Evolutionary conservation across 2,329 filamentous ascomycete species (phyloP).

Genomic region (Arthrobotrys iridis): DNA sequence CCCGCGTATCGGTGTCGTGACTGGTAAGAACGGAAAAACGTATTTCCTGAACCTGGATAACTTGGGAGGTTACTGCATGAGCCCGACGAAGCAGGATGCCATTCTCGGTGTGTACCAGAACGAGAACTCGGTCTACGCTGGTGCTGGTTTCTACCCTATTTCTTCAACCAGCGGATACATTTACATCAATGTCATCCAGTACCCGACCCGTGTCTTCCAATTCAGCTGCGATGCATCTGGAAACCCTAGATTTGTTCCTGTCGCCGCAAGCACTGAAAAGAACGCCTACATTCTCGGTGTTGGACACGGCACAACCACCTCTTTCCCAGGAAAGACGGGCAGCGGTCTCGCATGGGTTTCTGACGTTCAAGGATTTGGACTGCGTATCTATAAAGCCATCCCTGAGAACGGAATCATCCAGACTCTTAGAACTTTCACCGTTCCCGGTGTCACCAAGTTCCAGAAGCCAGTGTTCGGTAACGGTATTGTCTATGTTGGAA

Average conservation of each 20-base stretch:
- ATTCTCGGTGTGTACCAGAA: slow-evolving; percentile 65
- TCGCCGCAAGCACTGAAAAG: slow-evolving; percentile 65
- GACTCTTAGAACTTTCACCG: slow-evolving; percentile 66
- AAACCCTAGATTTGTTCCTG: slow-evolving; percentile 67
- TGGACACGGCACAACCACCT: slow-evolving; percentile 69
- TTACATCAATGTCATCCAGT: slow-evolving; percentile 67
- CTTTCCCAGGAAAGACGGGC: slow-evolving; percentile 66
- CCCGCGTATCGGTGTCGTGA: slow-evolving; percentile 65
- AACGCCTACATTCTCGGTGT: slow-evolving; percentile 69
- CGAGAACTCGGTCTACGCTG: slow-evolving; percentile 66
- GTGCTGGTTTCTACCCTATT: slow-evolving; percentile 64
- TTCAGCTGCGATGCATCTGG: slow-evolving; percentile 67
- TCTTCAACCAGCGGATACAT: slow-evolving; percentile 64
- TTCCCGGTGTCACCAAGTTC: slow-evolving; percentile 68
- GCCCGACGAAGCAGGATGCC: slow-evolving; percentile 62
- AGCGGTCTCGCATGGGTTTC: slow-evolving; percentile 69
- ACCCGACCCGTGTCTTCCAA: slow-evolving; percentile 69
- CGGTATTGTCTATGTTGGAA: slow-evolving; percentile 68
- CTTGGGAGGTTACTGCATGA: slow-evolving; percentile 66
- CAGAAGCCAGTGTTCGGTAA: slow-evolving; percentile 70
- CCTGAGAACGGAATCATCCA: slow-evolving; percentile 65
- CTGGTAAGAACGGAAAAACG: slow-evolving; percentile 66
- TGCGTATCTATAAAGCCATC: slow-evolving; percentile 67
- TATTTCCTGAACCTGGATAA: slow-evolving; percentile 66
- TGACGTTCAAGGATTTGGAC: slow-evolving; percentile 67